Evolutionary conservation across 352 stramenopile species (phyloP), one percentile per base, ranked within the genome.

Genomic region (Globisporangium ultimum): DNA sequence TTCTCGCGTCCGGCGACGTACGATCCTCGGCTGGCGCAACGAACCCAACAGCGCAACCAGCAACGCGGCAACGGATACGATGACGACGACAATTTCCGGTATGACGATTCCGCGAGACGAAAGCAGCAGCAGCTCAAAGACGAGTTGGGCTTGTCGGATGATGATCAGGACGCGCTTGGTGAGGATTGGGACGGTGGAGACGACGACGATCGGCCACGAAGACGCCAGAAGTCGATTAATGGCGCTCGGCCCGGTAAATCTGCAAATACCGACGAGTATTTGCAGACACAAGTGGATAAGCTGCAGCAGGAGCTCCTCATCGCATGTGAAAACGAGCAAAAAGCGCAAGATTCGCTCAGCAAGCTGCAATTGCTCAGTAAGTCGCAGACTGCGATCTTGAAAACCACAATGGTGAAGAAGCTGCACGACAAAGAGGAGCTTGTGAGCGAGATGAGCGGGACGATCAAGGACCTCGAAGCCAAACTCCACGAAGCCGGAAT

Each of bases 1-100:
- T 93, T 95, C 58, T 93, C 84, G n/a, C 78, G 86, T 3, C 84
- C 82, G 21, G 81, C 82, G 21, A 93, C 84, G 54, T 95, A 95
- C 60, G 85, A 93, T 36, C 82, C 80, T n/a, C 71, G 71, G 0
- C 72, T 93, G 15, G 82, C 80, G 2, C 80, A 89, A 53, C 70
- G 78, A 46, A 80, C 80, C 1, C 74, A 89, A 22, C 59, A 60
- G 46, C 59, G 66, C 12, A 64, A 61, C 12, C 57, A 65, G 41
- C 62, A 63, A 40, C 28, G 28, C 28, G 61, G 59, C 22, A 64
- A 59, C 28, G 53, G 66, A 48, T 72, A 72, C 21, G 78, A 86
- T 38, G 73, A 76, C 13, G 66, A 84, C 28, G 71, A 87, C 32
- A 67, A 78, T 10, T 58, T 61, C 22, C 67, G 63, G 15, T 72